These are phyloP conservation scores for Phytopythium montanum DNA, from an alignment of 352 stramenopile genomes.

Conservation along the genomic window DNA sequence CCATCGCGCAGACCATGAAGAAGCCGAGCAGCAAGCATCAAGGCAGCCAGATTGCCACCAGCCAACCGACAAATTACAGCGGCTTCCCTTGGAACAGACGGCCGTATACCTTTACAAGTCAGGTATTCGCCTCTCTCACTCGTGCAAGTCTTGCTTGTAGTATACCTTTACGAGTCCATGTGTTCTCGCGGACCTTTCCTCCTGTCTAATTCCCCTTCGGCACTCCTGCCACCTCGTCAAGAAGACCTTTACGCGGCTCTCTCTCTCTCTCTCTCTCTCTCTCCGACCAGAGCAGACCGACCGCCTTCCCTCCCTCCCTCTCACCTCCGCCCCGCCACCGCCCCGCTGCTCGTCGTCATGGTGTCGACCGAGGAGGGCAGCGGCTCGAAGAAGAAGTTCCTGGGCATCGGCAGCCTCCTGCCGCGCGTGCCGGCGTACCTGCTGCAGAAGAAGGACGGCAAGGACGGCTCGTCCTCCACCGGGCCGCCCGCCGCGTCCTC, in stretches of 20 bases:
- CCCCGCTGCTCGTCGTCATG: too few relatives aligned
- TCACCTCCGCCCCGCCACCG: background rate
- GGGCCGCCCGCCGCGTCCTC: background rate
- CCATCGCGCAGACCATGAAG: too few relatives aligned
- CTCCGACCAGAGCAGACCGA: too few relatives aligned
- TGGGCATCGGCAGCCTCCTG: slow-evolving; percentile 48
- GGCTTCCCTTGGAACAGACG: background rate
- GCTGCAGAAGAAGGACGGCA: slow-evolving; percentile 33
- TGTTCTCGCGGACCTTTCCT: background rate
- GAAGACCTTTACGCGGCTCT: background rate
- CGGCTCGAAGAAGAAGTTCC: slow-evolving; percentile 43
- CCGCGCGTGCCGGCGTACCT: slow-evolving; percentile 54
- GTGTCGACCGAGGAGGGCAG: slow-evolving; percentile 35
- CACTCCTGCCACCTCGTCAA: background rate
- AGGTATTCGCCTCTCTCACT: background rate
- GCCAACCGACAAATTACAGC: too few relatives aligned
- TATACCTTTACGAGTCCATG: background rate
- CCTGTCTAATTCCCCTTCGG: background rate
- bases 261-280: slow-evolving; percentile 1
- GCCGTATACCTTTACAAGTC: background rate
- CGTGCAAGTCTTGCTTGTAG: background rate
- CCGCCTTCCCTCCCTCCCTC: background rate
- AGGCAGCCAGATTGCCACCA: too few relatives aligned
- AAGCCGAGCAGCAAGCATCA: too few relatives aligned
- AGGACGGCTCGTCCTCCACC: slow-evolving; percentile 7